A percentile compares a stretch with the other conserved stretches of the same genome.
phyloP scores from a whole-genome alignment of 352 stramenopile genomes.

The Elongisporangium anandrum region DNA sequence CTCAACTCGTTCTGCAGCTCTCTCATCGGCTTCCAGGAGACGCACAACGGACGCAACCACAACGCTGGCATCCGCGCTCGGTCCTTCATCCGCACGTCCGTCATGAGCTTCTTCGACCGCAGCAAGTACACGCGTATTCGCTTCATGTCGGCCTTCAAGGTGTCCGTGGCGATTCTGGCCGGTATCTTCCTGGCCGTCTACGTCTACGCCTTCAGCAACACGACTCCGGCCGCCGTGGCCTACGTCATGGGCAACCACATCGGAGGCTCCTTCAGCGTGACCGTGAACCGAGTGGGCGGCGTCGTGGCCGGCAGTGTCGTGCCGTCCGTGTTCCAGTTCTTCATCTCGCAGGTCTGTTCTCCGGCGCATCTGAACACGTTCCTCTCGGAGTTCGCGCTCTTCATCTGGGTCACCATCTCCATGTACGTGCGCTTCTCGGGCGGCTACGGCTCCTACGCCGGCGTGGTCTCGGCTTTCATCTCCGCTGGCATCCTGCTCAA shows the following conservation, averaged over 20 bases:
- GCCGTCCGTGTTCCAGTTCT: conserved; percentile 82
- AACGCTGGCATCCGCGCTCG: conserved; percentile 28
- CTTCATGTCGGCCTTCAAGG: conserved; percentile 45
- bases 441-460: conserved; percentile 70
- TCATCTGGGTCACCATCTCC: conserved; percentile 67
- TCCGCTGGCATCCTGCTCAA: conserved; percentile 53
- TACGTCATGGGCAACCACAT: conserved; percentile 83
- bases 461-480: conserved; percentile 72
- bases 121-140: conserved; percentile 40
- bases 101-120: conserved; percentile 42
- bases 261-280: conserved; percentile 73
- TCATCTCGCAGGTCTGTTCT: conserved; percentile 67
- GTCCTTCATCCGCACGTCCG: conserved; percentile 43
- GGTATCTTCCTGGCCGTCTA: conserved; percentile 69
- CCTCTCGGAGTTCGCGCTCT: conserved; percentile 50
- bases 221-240: conserved; percentile 48
- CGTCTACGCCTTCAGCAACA: conserved; percentile 68
- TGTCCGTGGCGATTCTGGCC: conserved; percentile 52
- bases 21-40: conserved; percentile 62
- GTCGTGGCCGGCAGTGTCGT: conserved; percentile 81
- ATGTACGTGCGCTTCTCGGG: conserved; percentile 75
- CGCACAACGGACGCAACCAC: conserved; percentile 61
- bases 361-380: conserved; percentile 31
- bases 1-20: conserved; percentile 82
- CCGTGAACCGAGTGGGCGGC: conserved; percentile 73